Percentiles rank a stretch among this genome's conserved stretches.
phyloP scores from a whole-genome alignment of 495 filamentous ascomycete genomes.

The Tuber indicum region DNA sequence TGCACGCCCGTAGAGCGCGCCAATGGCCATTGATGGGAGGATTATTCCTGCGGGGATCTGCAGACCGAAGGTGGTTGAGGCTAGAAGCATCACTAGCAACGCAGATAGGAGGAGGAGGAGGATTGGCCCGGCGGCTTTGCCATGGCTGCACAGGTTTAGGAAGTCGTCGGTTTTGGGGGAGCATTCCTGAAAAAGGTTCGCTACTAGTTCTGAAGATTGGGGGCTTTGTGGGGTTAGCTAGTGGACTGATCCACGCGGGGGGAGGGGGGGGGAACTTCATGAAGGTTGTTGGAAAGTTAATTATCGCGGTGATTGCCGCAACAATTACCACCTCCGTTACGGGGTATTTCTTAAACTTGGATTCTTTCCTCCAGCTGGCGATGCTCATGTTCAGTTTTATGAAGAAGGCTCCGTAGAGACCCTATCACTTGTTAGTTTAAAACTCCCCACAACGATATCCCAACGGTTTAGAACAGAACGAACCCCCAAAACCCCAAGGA shows the following conservation, averaged over 20 bases:
- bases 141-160: constrained; percentile 72
- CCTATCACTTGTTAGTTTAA: constrained; percentile 41
- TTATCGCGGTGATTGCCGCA: constrained; percentile 69
- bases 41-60: constrained; percentile 95
- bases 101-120: constrained; percentile 72
- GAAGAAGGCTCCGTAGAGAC: constrained; percentile 87
- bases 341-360: constrained; percentile 56
- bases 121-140: constrained; percentile 63
- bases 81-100: constrained; percentile 73
- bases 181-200: constrained; percentile 87
- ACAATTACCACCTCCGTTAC: constrained; percentile 68
- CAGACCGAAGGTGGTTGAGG: constrained; percentile 88
- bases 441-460: constrained; percentile 5
- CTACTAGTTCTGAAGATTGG: constrained; percentile 85
- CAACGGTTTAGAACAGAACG: constrained; percentile 12
- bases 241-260: constrained; percentile 13
- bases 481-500: constrained; percentile 76
- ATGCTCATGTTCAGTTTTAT: constrained; percentile 90
- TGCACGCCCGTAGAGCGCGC: constrained; percentile 84
- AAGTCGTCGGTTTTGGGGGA: constrained; percentile 67
- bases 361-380: constrained; percentile 68
- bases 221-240: constrained; percentile 44
- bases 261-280: constrained; percentile 54
- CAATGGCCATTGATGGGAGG: constrained; percentile 94
- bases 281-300: constrained; percentile 92